Percentiles rank a stretch among this genome's conserved stretches.
Evolutionary conservation across 352 stramenopile genomes (phyloP).

Genomic region (Phytopythium kandeliae): DNA sequence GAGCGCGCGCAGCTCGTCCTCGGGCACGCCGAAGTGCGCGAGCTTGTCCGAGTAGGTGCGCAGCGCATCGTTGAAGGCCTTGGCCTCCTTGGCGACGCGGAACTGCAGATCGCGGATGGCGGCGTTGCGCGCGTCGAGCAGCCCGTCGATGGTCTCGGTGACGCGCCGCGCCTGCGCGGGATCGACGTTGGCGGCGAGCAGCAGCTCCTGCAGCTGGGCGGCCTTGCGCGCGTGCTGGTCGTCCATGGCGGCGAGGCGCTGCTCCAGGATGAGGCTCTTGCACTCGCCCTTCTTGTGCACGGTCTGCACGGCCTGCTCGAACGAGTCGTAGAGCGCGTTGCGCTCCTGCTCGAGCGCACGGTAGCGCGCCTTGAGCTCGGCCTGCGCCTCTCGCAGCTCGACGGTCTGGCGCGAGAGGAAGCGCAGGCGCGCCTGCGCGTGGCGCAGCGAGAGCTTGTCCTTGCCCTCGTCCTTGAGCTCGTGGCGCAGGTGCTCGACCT

Average conservation of each 20-base stretch:
- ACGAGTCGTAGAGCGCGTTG: constrained; percentile 88
- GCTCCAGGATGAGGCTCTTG: constrained; percentile 87
- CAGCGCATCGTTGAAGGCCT: constrained; percentile 73
- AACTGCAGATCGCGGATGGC: constrained; percentile 62
- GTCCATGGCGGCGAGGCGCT: constrained; percentile 69
- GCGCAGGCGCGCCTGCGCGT: constrained; percentile 84
- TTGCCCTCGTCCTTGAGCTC: constrained; percentile 91
- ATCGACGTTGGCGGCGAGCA: constrained; percentile 72
- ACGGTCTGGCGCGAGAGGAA: constrained; percentile 70
- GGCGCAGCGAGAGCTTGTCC: constrained; percentile 86
- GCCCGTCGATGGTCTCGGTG: constrained; percentile 51
- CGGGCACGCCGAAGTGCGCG: constrained; percentile 54
- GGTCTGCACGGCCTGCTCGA: constrained; percentile 85
- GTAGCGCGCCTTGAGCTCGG: constrained; percentile 69
- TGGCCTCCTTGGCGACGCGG: constrained; percentile 62
- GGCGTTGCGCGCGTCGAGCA: constrained; percentile 59
- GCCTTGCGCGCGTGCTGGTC: constrained; percentile 76
- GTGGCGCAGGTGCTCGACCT: constrained; percentile 85
- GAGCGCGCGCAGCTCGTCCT: constrained; percentile 63
- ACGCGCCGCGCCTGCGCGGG: constrained; percentile 59
- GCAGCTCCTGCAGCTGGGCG: constrained; percentile 57
- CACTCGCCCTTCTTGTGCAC: constrained; percentile 90
- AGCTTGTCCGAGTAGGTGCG: constrained; percentile 71
- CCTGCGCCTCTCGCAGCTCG: constrained; percentile 54
- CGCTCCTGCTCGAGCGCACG: constrained; percentile 73